Conservation (phyloP, 2,329 filamentous ascomycete genomes). For the Aspergillus texensis region DNA sequence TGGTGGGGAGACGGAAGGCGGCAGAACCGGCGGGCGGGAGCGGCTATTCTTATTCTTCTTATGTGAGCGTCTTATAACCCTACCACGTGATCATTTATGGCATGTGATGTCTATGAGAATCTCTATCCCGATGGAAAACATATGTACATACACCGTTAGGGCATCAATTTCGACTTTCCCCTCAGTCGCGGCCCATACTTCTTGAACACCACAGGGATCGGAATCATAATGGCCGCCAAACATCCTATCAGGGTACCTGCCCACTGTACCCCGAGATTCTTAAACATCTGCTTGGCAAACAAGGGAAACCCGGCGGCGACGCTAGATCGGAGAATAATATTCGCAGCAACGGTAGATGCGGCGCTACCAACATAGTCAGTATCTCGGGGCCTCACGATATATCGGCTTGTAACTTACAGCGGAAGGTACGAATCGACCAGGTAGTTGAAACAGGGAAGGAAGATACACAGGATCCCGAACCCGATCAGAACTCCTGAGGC, state of each 20-base stretch:
- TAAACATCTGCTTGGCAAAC: constrained; percentile 42
- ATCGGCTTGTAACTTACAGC: constrained; percentile 28
- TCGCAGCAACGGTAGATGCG: constrained; percentile 55
- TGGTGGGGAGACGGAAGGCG: background rate
- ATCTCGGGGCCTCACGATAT: background rate
- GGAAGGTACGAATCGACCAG: constrained; percentile 40
- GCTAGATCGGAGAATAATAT: constrained; percentile 51
- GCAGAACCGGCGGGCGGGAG: background rate
- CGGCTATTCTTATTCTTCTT: background rate
- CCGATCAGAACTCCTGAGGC: constrained; percentile 27
- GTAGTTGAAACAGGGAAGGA: constrained; percentile 36
- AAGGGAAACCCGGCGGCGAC: constrained; percentile 40
- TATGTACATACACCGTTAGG: background rate
- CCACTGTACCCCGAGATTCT: constrained; percentile 43
- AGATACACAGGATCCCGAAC: constrained; percentile 33
- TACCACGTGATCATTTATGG: background rate
- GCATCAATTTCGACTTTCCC: background rate
- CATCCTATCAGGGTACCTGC: constrained; percentile 41
- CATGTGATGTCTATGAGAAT: background rate
- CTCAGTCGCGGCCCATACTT: constrained; percentile 23
- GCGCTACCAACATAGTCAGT: constrained; percentile 36
- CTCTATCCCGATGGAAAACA: background rate
- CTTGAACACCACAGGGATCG: constrained; percentile 38
- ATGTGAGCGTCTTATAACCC: background rate
- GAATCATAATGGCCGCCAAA: constrained; percentile 38